A percentile compares a stretch with the other conserved stretches of the same genome.
These are phyloP conservation scores for Pleodorina starrii DNA, from an alignment of 139 green algal species.

Conservation along the genomic window DNA sequence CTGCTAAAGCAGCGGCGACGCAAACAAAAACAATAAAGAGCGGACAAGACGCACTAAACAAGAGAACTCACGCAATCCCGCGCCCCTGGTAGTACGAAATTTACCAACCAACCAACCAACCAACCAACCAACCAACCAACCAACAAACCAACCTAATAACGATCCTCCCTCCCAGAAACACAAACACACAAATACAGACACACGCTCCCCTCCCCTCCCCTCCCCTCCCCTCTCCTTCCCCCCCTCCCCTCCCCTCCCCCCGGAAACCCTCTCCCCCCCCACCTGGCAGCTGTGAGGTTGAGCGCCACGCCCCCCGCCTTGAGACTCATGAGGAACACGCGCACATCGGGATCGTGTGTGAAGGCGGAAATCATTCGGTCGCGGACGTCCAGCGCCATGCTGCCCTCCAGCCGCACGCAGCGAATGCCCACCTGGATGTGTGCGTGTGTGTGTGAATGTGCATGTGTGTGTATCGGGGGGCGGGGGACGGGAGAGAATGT, in stretches of 20 bases:
- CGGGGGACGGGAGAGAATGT: background rate
- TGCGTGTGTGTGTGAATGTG: background rate
- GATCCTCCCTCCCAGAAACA: background rate
- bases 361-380: slow-evolving; percentile 86
- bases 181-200: background rate
- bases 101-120: no score
- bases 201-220: background rate
- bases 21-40: no score
- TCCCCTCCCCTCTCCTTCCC: background rate
- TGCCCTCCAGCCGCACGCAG: slow-evolving; percentile 88
- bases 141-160: no score
- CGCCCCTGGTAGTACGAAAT: no score
- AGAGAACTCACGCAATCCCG: no score
- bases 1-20: no score
- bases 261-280: background rate
- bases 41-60: no score
- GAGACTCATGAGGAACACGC: slow-evolving; percentile 89
- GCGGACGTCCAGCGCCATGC: slow-evolving; percentile 84
- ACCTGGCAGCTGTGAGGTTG: slow-evolving; percentile 87
- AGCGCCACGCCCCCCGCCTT: slow-evolving; percentile 90
- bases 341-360: slow-evolving; percentile 78
- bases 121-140: no score
- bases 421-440: slow-evolving; percentile 78
- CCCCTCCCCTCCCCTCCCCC: background rate
- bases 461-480: background rate